Evolutionary conservation across 2,329 filamentous ascomycete genomes (phyloP), one percentile per base, ranked within the genome.

Genomic region (Pseudopyrenochaeta lycopersici): DNA sequence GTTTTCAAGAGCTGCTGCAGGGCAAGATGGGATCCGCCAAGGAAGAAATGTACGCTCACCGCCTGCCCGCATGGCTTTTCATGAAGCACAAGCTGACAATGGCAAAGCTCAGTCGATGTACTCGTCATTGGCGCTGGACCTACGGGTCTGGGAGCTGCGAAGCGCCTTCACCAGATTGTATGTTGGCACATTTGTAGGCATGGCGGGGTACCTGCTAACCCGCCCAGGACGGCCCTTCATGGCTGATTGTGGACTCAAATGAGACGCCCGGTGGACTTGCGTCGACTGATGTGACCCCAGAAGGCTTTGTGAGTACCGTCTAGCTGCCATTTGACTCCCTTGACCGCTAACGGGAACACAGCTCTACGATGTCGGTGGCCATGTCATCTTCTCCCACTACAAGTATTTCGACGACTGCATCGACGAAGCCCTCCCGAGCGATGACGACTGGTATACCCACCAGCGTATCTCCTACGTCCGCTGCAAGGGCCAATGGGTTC

Each of bases 391-490:
- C 86, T 97, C 93, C 70, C 93, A 97, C 87, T 99, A 99, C 90
- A 97, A 97, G 84, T 99, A 99, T 88, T 99, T 99, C 78, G 95
- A 99, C 82, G 95, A 99, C 84, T 96, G 91, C 83, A 89, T 99
- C 76, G 87, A 98, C 78, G 95, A 99, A 85, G 95, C 95, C 47
- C 88, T 99, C 36, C 95, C 95, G 71, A 92, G 92, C 74, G 87
- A 92, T 54, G 89, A 91, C 55, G 95, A 99, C 82, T 99, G 95
- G 95, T 98, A 90, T 82, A 91, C 88, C 64, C 95, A 99, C 84
- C 90, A 99, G 85, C 93, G 95, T 76, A 95, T 99, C 81, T 99
- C 95, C 61, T 99, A 99, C 78, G 94, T 99, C 68, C 93, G 95
- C 76, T 97, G 92, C 89, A 94, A 96, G 88, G 85, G 85, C 66